These are phyloP conservation scores for Xylaria arbuscula DNA, from an alignment of 2,329 filamentous ascomycete genomes.

Conservation along the genomic window DNA sequence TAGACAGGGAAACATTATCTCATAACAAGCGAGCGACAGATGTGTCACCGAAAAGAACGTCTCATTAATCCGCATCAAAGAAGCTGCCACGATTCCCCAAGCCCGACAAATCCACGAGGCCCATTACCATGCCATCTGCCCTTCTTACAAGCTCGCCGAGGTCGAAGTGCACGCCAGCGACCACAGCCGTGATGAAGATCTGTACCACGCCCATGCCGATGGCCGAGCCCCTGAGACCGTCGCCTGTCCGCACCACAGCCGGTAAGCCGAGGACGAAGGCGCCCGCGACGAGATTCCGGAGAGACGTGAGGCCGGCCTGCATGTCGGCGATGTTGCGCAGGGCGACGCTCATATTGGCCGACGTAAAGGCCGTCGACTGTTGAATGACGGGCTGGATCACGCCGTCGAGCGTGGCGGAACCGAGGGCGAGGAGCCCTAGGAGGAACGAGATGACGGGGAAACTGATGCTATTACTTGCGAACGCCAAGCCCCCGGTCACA, in stretches of 20 bases:
- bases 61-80: slow-evolving; percentile 55
- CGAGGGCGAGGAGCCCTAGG: slow-evolving; percentile 60
- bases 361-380: slow-evolving; percentile 62
- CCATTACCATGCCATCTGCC: slow-evolving; percentile 61
- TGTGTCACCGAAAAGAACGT: neutral
- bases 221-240: slow-evolving; percentile 53
- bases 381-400: slow-evolving; percentile 57
- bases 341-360: slow-evolving; percentile 58
- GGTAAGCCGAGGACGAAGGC: slow-evolving; percentile 58
- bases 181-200: slow-evolving; percentile 51
- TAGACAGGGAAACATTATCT: slow-evolving; percentile 6
- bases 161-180: slow-evolving; percentile 55
- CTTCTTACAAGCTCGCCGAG: slow-evolving; percentile 56
- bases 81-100: slow-evolving; percentile 58
- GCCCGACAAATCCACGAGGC: slow-evolving; percentile 58
- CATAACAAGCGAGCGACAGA: slow-evolving; percentile 18
- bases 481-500: slow-evolving; percentile 40
- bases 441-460: slow-evolving; percentile 59
- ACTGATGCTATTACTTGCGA: slow-evolving; percentile 40
- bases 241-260: slow-evolving; percentile 50
- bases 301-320: slow-evolving; percentile 56
- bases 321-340: slow-evolving; percentile 62
- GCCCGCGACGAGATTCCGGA: slow-evolving; percentile 57
- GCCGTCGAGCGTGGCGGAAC: slow-evolving; percentile 55
- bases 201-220: slow-evolving; percentile 58